These are phyloP conservation scores for Tolypocladium nubicola DNA, from an alignment of 2,329 filamentous ascomycete genomes.

Conservation along the genomic window DNA sequence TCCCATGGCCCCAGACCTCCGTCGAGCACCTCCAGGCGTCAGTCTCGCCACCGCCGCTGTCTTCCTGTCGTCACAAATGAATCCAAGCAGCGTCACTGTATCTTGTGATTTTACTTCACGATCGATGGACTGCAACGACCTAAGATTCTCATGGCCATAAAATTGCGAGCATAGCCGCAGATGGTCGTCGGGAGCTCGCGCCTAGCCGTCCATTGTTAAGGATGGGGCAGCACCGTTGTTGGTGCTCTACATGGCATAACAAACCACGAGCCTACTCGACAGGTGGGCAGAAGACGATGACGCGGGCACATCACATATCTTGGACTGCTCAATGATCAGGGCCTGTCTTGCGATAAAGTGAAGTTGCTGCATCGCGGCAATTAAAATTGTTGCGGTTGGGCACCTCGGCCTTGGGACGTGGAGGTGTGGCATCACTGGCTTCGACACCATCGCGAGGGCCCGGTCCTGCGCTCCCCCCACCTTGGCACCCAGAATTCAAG, in stretches of 20 bases:
- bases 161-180: conserved; percentile 3
- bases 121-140: conserved; percentile 4
- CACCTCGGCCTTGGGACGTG: not conserved
- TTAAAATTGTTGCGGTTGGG: not conserved
- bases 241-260: not conserved
- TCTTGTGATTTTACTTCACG: conserved; percentile 4
- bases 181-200: not conserved
- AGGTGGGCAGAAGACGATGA: not conserved
- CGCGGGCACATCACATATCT: conserved; percentile 6
- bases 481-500: not conserved
- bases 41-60: conserved; percentile 1
- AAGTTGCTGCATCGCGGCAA: conserved; percentile 2
- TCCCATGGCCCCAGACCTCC: conserved; percentile 6
- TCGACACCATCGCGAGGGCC: not conserved
- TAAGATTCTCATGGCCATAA: not conserved
- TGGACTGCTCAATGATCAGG: conserved; percentile 1
- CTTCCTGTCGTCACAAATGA: conserved; percentile 2
- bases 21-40: not conserved
- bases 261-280: conserved; percentile 1
- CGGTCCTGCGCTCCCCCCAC: not conserved
- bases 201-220: not conserved
- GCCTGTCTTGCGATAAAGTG: conserved; percentile 4
- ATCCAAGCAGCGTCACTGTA: conserved; percentile 6
- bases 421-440: not conserved
- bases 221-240: not conserved